Conservation (phyloP, 441 rosid genomes). For the Gossypium lobatum region DNA sequence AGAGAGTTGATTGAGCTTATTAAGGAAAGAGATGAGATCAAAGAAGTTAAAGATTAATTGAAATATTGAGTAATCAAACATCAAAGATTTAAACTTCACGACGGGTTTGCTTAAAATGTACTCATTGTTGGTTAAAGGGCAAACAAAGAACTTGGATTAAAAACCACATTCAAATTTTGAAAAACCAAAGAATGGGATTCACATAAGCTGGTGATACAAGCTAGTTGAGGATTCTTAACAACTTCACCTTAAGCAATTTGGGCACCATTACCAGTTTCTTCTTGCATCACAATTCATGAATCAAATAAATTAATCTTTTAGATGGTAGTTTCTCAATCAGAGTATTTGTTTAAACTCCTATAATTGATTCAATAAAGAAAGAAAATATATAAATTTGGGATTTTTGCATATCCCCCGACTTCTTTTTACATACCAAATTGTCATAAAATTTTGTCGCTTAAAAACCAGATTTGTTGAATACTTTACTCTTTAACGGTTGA, state of each 20-base stretch:
- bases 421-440: conserved; percentile 3
- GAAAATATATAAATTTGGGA: not conserved
- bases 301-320: not conserved
- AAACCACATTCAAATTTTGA: not conserved
- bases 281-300: not conserved
- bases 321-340: not conserved
- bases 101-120: not conserved
- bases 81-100: not conserved
- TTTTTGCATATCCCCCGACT: not conserved
- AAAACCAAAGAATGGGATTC: not conserved
- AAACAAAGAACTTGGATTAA: not conserved
- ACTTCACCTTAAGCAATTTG: not conserved
- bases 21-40: not conserved
- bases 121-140: not conserved
- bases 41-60: not conserved
- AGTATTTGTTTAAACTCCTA: not conserved
- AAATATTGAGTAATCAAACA: not conserved
- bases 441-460: not conserved
- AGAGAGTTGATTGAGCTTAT: not conserved
- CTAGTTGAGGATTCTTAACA: not conserved
- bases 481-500: not conserved
- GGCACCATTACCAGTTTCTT: not conserved
- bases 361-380: not conserved
- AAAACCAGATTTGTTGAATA: not conserved
- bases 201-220: not conserved